Evolutionary conservation across 768 basidiomycete genomes (phyloP).

Genomic region (Boletus rex-veris): DNA sequence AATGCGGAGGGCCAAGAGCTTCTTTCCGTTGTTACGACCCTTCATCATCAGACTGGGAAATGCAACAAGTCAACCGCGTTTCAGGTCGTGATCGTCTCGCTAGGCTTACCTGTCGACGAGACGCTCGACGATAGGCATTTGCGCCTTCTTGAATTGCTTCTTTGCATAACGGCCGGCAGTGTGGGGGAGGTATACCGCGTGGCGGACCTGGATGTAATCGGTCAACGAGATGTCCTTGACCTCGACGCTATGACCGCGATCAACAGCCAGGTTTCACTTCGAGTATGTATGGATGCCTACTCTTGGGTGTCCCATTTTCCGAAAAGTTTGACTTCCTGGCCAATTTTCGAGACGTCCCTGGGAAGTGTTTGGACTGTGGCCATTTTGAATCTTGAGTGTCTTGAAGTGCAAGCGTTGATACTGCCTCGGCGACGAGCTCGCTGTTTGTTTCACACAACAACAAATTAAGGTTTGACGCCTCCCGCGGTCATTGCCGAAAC

Average conservation of each 20-base stretch:
- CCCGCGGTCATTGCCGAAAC: constrained; percentile 25
- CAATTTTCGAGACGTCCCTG: constrained; percentile 76
- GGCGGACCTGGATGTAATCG: constrained; percentile 99
- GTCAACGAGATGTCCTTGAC: constrained; percentile 99
- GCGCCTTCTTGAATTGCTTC: constrained; percentile 99
- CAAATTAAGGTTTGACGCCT: constrained; percentile 25
- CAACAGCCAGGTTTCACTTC: constrained; percentile 7
- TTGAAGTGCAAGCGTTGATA: constrained; percentile 17
- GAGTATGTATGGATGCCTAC: constrained; percentile 47
- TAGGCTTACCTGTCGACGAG: constrained; percentile 84
- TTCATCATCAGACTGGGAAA: constrained; percentile 94
- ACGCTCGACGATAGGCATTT: constrained; percentile 99
- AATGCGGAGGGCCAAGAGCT: constrained; percentile 97
- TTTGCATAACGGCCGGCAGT: constrained; percentile 99
- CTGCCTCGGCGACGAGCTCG: constrained; percentile 22
- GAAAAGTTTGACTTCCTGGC: constrained; percentile 91
- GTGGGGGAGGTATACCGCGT: constrained; percentile 96
- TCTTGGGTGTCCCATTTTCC: constrained; percentile 99
- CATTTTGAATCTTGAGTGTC: constrained; percentile 50
- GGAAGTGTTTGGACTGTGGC: constrained; percentile 69
- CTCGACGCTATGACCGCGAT: constrained; percentile 65
- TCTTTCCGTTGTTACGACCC: constrained; percentile 99
- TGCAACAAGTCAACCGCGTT: background rate
- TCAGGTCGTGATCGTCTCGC: background rate
- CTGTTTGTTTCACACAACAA: constrained; percentile 15